Percentiles rank a stretch among this genome's conserved stretches.
These are phyloP conservation scores for Penicillium psychrosexuale DNA, from an alignment of 2,329 filamentous ascomycete species.

Conservation along the genomic window DNA sequence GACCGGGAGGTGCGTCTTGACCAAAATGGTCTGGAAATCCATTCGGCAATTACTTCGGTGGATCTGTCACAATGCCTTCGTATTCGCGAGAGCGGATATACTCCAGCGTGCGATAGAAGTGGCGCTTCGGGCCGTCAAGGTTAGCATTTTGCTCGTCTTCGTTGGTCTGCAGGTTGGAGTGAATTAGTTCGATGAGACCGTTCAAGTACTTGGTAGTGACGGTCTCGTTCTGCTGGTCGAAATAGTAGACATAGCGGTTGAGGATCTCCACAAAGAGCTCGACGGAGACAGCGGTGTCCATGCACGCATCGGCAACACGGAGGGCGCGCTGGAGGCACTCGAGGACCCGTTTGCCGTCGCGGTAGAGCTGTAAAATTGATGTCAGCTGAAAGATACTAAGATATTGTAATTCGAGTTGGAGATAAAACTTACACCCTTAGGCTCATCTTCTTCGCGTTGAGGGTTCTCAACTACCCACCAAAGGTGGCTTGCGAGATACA, in stretches of 20 bases:
- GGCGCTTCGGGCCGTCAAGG: slow-evolving; percentile 84
- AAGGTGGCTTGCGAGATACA: slow-evolving; percentile 92
- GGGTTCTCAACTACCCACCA: slow-evolving; percentile 94
- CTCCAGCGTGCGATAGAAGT: slow-evolving; percentile 91
- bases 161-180: slow-evolving; percentile 87
- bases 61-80: slow-evolving; percentile 79
- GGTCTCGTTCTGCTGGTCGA: slow-evolving; percentile 97
- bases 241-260: slow-evolving; percentile 98
- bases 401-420: slow-evolving; percentile 15
- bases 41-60: slow-evolving; percentile 30
- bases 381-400: slow-evolving; percentile 5
- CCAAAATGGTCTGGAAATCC: not conserved
- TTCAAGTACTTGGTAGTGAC: slow-evolving; percentile 98
- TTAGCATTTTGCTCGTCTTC: slow-evolving; percentile 63
- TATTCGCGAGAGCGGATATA: slow-evolving; percentile 91
- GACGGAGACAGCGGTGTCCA: slow-evolving; percentile 96
- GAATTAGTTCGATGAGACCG: slow-evolving; percentile 94
- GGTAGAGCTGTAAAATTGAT: slow-evolving; percentile 68
- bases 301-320: slow-evolving; percentile 94
- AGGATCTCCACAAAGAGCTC: slow-evolving; percentile 98
- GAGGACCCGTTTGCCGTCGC: slow-evolving; percentile 92
- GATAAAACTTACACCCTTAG: slow-evolving; percentile 63
- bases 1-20: not conserved
- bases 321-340: slow-evolving; percentile 94
- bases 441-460: slow-evolving; percentile 73